Base-by-base conservation (phyloP, 2,329 filamentous ascomycete species). In the Microcyclosporella mali region DNA sequence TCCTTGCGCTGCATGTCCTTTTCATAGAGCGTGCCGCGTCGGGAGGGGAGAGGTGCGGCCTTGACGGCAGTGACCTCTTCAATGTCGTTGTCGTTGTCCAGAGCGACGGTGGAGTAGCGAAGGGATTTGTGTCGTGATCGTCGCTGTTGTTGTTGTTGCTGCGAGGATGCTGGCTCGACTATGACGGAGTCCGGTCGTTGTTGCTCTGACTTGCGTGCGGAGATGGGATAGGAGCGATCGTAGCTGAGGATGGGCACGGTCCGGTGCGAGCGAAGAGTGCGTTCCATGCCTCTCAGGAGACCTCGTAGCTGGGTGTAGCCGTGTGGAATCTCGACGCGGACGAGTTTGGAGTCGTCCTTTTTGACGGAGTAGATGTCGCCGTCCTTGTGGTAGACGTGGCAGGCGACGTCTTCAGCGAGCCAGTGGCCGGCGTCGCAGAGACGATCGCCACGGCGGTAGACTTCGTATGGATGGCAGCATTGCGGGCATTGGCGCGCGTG, bases 381-480 rank as follows among this genome's bases (percentile, higher is more conserved):
- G 32, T 63, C 51, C 2, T 47, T 41, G 50, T 65, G 64, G 63
- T 70, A 70, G 55, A 72, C 63, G 58, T 66, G 67, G 35, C 57
- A 59, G 18, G 68, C 65, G 25, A 72, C 67, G 27, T 69, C 66
- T 37, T 68, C 64, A 18, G 69, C 69, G n/a, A 73, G 60, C 29
- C 56, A 52, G 49, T 69, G 66, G 37, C 70, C 70, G 16, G 53
- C 52, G 14, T 66, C 61, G 52, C 70, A 73, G 14, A 73, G 66
- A 45, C 64, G 62, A 15, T 61, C 55, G 50, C 62, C 63, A 44
- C 56, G 48, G 30, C 58, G 61, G 61, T 67, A 62, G 43, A 67
- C 66, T 27, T 67, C 59, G 48, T 68, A 67, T 2, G 70, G 68
- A 51, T 70, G 59, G 52, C 60, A 57, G 65, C 71, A 74, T 45